phyloP scores from a whole-genome alignment of 805 yeast species.

The Yamadazyma laniorum region DNA sequence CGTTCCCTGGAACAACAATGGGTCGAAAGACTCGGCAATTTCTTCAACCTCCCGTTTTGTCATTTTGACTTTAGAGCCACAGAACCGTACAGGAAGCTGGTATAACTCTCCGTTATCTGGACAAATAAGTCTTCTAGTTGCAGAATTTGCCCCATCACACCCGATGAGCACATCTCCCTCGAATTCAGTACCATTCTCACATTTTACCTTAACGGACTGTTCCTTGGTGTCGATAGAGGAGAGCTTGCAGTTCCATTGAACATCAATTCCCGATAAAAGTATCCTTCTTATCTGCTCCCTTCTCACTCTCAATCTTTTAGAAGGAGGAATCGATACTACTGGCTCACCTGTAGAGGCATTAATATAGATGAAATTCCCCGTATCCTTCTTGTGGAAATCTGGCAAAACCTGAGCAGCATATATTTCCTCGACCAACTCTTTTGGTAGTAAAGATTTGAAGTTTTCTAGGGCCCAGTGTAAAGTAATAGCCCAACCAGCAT shows the following conservation, averaged over 20 bases:
- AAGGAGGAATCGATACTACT: slow-evolving; percentile 27
- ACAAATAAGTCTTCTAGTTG: slow-evolving; percentile 19
- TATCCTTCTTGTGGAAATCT: slow-evolving; percentile 23
- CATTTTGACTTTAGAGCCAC: slow-evolving; percentile 24
- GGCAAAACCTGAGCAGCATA: slow-evolving; percentile 25
- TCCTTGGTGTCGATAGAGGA: slow-evolving; percentile 8
- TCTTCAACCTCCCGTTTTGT: slow-evolving; percentile 17
- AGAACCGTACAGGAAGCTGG: slow-evolving; percentile 24
- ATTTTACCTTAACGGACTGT: slow-evolving; percentile 12
- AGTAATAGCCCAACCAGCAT: slow-evolving; percentile 32
- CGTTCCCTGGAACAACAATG: slow-evolving; percentile 29
- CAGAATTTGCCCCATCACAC: slow-evolving; percentile 26
- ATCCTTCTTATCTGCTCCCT: slow-evolving; percentile 26
- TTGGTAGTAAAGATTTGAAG: slow-evolving; percentile 21
- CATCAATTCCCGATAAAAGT: slow-evolving; percentile 22
- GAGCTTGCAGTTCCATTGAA: slow-evolving; percentile 25
- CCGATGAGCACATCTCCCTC: slow-evolving; percentile 22
- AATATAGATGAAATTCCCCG: slow-evolving; percentile 26
- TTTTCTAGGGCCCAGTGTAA: slow-evolving; percentile 28
- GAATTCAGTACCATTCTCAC: slow-evolving; percentile 15
- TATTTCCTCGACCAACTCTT: slow-evolving; percentile 17
- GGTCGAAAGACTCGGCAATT: slow-evolving; percentile 21
- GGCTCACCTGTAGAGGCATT: slow-evolving; percentile 26
- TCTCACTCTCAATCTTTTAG: slow-evolving; percentile 25
- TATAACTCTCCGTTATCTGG: slow-evolving; percentile 18